A percentile compares a stretch with the other conserved stretches of the same genome.
These are phyloP conservation scores for Biscutella laevigata DNA, from an alignment of 441 rosid species.

Conservation along the genomic window DNA sequence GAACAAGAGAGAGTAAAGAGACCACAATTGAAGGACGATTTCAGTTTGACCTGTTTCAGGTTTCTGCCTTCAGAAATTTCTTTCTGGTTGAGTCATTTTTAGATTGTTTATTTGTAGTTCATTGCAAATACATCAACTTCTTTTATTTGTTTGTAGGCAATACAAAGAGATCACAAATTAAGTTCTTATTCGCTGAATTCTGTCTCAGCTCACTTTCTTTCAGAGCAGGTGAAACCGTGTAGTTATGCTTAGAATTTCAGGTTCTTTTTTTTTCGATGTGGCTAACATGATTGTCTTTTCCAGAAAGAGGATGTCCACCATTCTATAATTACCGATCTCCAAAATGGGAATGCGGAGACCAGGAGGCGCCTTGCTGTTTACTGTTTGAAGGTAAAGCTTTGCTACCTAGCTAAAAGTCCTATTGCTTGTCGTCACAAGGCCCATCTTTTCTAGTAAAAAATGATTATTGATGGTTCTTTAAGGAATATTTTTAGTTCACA, in stretches of 20 bases:
- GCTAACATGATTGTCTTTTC: constrained; percentile 20
- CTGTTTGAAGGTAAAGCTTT: constrained; percentile 71
- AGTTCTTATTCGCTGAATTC: constrained; percentile 96
- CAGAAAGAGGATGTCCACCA: constrained; percentile 99
- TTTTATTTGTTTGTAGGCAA: constrained; percentile 42
- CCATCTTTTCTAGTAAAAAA: neutral
- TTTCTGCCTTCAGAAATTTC: constrained; percentile 23
- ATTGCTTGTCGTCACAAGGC: constrained; percentile 12
- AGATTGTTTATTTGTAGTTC: constrained; percentile 6
- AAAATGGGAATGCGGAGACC: constrained; percentile 96
- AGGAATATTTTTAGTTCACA: neutral
- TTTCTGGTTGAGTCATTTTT: constrained; percentile 16
- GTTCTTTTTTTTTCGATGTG: constrained; percentile 3
- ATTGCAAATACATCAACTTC: constrained; percentile 3
- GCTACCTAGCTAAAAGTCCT: constrained; percentile 4
- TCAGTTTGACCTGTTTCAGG: constrained; percentile 98
- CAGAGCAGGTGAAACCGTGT: constrained; percentile 67
- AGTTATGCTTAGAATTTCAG: neutral
- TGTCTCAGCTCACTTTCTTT: constrained; percentile 95
- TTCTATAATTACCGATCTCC: constrained; percentile 97
- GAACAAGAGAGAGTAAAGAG: constrained; percentile 95
- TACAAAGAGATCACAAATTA: constrained; percentile 86
- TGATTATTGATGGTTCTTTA: neutral
- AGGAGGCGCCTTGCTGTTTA: constrained; percentile 98
- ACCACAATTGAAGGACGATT: constrained; percentile 91